Evolutionary conservation across 805 yeast species (phyloP).

Genomic region (Metschnikowia koreensis): DNA sequence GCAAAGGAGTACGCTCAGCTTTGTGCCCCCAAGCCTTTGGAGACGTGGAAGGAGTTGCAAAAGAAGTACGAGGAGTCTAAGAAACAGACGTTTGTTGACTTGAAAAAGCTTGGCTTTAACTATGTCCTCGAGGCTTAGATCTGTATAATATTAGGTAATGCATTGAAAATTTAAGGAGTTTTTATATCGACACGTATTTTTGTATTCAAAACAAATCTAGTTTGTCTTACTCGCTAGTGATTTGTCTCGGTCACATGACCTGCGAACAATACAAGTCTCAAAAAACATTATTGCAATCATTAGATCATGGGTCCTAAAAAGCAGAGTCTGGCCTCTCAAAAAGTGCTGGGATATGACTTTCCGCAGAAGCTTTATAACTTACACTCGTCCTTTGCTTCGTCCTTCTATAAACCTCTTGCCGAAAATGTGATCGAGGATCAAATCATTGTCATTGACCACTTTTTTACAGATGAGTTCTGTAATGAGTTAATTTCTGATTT

Average conservation of each 20-base stretch:
- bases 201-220: too few species aligned
- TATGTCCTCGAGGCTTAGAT: conserved; percentile 16
- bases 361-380: conserved; percentile 19
- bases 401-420: conserved; percentile 22
- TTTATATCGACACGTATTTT: neutral
- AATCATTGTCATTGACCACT: conserved; percentile 40
- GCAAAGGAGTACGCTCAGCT: conserved; percentile 35
- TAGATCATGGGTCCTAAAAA: conserved; percentile 14
- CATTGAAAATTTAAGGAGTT: neutral
- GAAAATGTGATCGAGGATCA: conserved; percentile 32
- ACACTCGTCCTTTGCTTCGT: conserved; percentile 7
- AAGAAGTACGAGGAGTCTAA: conserved; percentile 43
- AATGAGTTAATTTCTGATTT: conserved; percentile 38
- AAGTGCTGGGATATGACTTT: conserved; percentile 15
- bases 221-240: too few species aligned
- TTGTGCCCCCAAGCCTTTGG: conserved; percentile 56
- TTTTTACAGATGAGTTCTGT: conserved; percentile 37
- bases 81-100: conserved; percentile 45
- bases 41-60: conserved; percentile 55
- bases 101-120: conserved; percentile 34
- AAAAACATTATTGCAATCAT: neutral
- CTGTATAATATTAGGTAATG: conserved; percentile 6
- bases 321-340: neutral
- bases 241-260: neutral
- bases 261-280: neutral